Conservation (phyloP, 1,284 basidiomycete species). For the Anthracocystis panici-leucophaei region DNA sequence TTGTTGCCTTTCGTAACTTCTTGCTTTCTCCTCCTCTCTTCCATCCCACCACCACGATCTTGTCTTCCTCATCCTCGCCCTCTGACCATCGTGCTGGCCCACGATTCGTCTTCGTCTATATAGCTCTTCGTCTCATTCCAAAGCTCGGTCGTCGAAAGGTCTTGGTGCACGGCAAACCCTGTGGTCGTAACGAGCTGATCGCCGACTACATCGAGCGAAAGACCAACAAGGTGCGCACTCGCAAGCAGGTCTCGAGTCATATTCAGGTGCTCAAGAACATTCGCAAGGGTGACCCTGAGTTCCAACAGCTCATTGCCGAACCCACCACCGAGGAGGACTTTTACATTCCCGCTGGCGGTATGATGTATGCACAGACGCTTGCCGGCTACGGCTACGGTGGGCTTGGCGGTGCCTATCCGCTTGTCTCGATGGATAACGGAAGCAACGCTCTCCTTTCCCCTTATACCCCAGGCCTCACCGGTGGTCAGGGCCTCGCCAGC, state of each 20-base stretch:
- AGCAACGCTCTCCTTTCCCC: slow-evolving; percentile 56
- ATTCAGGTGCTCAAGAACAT: slow-evolving; percentile 70
- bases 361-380: slow-evolving; percentile 68
- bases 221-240: slow-evolving; percentile 69
- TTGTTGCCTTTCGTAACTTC: not conserved
- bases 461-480: slow-evolving; percentile 49
- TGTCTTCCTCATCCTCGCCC: not conserved
- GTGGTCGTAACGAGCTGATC: slow-evolving; percentile 74
- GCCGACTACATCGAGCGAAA: slow-evolving; percentile 72
- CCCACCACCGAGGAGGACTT: slow-evolving; percentile 68
- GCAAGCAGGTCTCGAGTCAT: slow-evolving; percentile 70
- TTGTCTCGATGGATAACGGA: slow-evolving; percentile 44
- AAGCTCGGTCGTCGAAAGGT: slow-evolving; percentile 72
- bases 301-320: slow-evolving; percentile 68
- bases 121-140: slow-evolving; percentile 71
- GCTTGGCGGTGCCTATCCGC: slow-evolving; percentile 55
- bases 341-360: slow-evolving; percentile 69
- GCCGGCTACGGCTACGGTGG: slow-evolving; percentile 67
- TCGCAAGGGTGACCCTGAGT: slow-evolving; percentile 69
- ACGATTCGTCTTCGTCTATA: slow-evolving; percentile 1
- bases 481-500: slow-evolving; percentile 41
- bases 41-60: slow-evolving; percentile 6
- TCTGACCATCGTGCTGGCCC: slow-evolving; percentile 21
- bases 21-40: not conserved
- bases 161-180: slow-evolving; percentile 72